Conservation (phyloP, 345 rosid genomes). For the Alliaria petiolata region DNA sequence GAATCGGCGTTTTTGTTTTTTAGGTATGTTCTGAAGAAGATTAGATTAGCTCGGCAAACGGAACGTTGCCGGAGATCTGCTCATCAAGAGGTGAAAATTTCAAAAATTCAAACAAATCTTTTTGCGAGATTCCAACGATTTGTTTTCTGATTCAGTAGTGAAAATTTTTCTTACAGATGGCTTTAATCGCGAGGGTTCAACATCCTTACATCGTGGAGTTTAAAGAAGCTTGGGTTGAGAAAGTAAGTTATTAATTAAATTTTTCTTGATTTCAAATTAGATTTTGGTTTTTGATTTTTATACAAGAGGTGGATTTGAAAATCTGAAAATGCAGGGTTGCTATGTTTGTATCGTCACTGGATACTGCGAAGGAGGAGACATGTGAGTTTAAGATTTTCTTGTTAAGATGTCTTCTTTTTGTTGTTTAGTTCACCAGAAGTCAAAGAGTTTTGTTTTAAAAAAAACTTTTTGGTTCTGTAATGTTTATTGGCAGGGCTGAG, state of each 20-base stretch:
- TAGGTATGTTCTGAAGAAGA: constrained; percentile 99
- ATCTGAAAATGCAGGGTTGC: constrained; percentile 87
- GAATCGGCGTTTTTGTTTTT: not conserved
- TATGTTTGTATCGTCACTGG: constrained; percentile 98
- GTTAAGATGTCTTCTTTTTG: not conserved
- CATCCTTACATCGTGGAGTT: constrained; percentile 95
- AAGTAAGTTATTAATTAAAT: constrained; percentile 43
- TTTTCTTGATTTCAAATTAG: not conserved
- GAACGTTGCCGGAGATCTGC: constrained; percentile 98
- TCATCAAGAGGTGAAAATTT: constrained; percentile 76
- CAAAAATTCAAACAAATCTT: not conserved
- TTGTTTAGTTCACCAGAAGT: constrained; percentile 9
- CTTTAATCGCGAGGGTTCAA: constrained; percentile 80
- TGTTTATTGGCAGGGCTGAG: constrained; percentile 65
- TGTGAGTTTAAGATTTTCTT: constrained; percentile 52
- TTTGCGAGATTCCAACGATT: not conserved
- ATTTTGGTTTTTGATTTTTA: too few species aligned
- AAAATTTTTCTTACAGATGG: too few species aligned
- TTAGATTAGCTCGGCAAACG: constrained; percentile 90
- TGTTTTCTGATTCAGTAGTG: too few species aligned
- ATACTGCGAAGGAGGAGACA: constrained; percentile 99
- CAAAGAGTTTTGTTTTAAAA: not conserved
- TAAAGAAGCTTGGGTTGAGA: constrained; percentile 99
- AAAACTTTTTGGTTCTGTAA: constrained; percentile 5
- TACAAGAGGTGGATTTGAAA: too few species aligned